Base-by-base conservation (phyloP, 2,329 filamentous ascomycete species). In the Aspergillus persii region DNA sequence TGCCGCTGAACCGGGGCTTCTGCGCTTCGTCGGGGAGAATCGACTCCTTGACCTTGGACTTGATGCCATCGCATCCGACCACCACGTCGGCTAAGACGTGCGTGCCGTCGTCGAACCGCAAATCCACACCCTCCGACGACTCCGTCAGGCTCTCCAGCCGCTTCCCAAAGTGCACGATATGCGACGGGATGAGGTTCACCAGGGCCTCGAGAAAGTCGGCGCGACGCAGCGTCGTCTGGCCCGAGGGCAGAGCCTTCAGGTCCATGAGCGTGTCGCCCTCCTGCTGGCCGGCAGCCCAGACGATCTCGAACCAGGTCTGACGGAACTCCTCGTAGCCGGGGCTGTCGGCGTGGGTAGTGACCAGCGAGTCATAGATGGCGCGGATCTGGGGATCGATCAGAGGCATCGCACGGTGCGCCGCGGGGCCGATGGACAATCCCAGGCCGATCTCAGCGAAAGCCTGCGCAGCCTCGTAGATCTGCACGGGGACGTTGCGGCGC, bases 391-490 rank as follows among this genome's bases (percentile, higher is more conserved):
- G 80, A 44, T 81, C 79, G 62, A 86, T 81, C 4, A 82, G 71
- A 15, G 77, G 73, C 79, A 88, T 82, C 3, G 84, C 82, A 26
- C 80, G 79, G 31, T 79, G 76, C 3, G 83, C 81, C 61, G 86
- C 86, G 39, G 83, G 80, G 1, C 82, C 82, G 50, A 87, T 80
- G 2, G 80, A 79, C 1, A 87, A 77, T 5, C 84, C 86, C 2
- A 84, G 83, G 2, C 85, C 84, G 31, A 87, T 83, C 66, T 87
- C 84, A 36, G 77, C 78, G 61, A 87, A 87, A 11, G 74, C 73
- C 0, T 75, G 56, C 0, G 84, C 83, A 9, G 82, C 77, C 70
- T 88, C 85, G 66, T 85, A 88, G 61, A 88, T 78, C 27, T 76
- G 76, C 41, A 84, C 74, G 2, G 74, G 71, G 39, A 86, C 66